A percentile compares a stretch with the other conserved stretches of the same genome.
phyloP scores from a whole-genome alignment of 2,329 filamentous ascomycete species.

The Claviceps maximensis region DNA sequence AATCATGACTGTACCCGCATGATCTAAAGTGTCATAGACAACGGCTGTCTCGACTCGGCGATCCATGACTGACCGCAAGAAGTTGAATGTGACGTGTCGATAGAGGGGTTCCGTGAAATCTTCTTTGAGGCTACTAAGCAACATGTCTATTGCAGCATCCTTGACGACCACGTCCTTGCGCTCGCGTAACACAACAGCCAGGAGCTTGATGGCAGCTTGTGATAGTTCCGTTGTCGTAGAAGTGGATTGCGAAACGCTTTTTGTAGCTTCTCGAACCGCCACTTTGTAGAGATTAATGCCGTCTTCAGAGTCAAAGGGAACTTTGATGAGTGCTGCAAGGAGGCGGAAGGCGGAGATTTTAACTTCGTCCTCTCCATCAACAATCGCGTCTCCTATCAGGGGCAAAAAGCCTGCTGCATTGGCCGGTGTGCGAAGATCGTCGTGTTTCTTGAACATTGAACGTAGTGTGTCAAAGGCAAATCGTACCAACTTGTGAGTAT shows the following conservation, averaged over 20 bases:
- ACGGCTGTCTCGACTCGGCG: constrained; percentile 74
- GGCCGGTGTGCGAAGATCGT: constrained; percentile 60
- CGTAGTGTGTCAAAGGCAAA: constrained; percentile 84
- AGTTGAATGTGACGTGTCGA: constrained; percentile 89
- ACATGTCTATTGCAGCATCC: constrained; percentile 67
- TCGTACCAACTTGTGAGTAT: constrained; percentile 74
- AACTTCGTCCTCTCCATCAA: constrained; percentile 81
- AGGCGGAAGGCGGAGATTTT: constrained; percentile 78
- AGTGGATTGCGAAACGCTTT: constrained; percentile 61
- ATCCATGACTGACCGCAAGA: constrained; percentile 75
- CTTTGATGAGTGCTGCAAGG: constrained; percentile 72
- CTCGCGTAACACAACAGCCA: constrained; percentile 75
- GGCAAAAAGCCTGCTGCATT: constrained; percentile 81
- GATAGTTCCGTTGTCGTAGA: constrained; percentile 73
- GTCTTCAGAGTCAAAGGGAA: constrained; percentile 63
- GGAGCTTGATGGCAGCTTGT: constrained; percentile 78
- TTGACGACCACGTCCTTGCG: constrained; percentile 62
- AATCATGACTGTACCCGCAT: constrained; percentile 84
- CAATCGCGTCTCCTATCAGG: constrained; percentile 73
- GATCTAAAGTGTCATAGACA: constrained; percentile 84
- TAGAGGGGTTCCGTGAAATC: constrained; percentile 88
- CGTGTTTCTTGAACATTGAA: constrained; percentile 74
- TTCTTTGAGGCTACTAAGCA: constrained; percentile 69
- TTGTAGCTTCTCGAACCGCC: constrained; percentile 74
- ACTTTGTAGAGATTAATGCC: constrained; percentile 54